Base-by-base conservation (phyloP, 768 basidiomycete genomes). In the Epithele typhae region DNA sequence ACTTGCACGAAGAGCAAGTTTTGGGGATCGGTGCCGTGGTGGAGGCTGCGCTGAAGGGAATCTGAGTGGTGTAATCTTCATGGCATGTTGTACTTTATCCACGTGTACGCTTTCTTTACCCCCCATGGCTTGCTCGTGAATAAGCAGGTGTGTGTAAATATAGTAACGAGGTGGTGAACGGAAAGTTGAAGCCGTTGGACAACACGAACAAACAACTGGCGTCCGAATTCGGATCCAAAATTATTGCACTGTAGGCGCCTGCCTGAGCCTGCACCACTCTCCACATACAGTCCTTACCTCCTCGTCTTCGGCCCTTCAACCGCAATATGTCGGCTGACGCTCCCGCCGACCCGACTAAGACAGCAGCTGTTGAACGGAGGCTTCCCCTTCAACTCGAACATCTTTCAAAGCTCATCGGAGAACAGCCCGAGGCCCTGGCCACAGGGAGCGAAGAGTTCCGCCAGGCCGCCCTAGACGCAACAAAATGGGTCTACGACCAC, bases 401-500 rank as follows among this genome's bases (percentile, higher is more conserved):
- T 37, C 72, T 89, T 34, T 76, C 83, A 18, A 61, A 64, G n/a
- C 59, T 82, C 25, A 63, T 88, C 10, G 79, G 80, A 25, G 67
- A 72, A 32, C 67, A 68, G 24, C 73, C 77, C 21, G 78, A 85
- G 59, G 68, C 66, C 7, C 66, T 90, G 49, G 76, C 77, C n/a
- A 59, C 64, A 9, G 79, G 82, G 37, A 78, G 68, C 61, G 54
- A 65, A 37, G 75, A 76, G 34, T 70, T 88, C 23, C 74, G 75
- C 35, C 60, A 64, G 43, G 75, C 79, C 40, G 81, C 87, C 15
- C 67, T 92, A 22, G 62, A 68, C 43, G 86, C 87, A n/a, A 67
- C 83, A 18, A 87, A 89, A 68, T 79, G 76, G 58, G 64, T 88
- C 12, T 92, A 90, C 54, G 85, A 91, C 63, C 66, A 82, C 41